phyloP scores from a whole-genome alignment of 257 asterid genomes.

The Primulina eburnea region DNA sequence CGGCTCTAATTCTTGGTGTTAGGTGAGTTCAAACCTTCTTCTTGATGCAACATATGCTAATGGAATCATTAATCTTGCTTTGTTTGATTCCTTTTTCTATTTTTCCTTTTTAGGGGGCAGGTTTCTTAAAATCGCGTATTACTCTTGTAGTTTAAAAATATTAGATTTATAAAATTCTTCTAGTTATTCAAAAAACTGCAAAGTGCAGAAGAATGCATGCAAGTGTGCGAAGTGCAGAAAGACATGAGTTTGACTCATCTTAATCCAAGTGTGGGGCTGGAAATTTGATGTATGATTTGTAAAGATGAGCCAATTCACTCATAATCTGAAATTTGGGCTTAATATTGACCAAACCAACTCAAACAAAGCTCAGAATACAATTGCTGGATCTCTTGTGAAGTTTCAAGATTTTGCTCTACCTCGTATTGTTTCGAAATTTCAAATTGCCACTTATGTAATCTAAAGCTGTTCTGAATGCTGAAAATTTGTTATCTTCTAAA shows the following conservation, averaged over 20 bases:
- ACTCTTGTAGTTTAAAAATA: neutral
- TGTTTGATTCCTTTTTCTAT: constrained; percentile 3
- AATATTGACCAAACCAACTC: neutral
- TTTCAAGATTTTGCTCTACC: neutral
- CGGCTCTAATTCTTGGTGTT: constrained; percentile 85
- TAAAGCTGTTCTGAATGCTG: neutral
- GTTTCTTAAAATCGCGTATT: neutral
- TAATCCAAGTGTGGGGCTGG: neutral
- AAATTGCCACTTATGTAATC: neutral
- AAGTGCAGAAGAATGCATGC: neutral
- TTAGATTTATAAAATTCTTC: neutral
- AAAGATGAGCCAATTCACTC: constrained; percentile 4
- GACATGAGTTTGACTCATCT: neutral
- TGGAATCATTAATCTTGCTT: neutral
- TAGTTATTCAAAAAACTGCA: too few relatives aligned
- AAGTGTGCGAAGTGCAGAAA: neutral
- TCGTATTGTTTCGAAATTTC: neutral
- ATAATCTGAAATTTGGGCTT: neutral
- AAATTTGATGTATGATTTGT: neutral
- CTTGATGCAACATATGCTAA: neutral
- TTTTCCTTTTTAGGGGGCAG: neutral
- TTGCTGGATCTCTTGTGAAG: neutral
- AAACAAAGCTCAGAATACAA: neutral
- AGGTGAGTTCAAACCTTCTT: constrained; percentile 39
- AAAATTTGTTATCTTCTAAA: neutral